Base-by-base conservation (phyloP, 768 basidiomycete species). In the Candolleomyces aberdarensis region DNA sequence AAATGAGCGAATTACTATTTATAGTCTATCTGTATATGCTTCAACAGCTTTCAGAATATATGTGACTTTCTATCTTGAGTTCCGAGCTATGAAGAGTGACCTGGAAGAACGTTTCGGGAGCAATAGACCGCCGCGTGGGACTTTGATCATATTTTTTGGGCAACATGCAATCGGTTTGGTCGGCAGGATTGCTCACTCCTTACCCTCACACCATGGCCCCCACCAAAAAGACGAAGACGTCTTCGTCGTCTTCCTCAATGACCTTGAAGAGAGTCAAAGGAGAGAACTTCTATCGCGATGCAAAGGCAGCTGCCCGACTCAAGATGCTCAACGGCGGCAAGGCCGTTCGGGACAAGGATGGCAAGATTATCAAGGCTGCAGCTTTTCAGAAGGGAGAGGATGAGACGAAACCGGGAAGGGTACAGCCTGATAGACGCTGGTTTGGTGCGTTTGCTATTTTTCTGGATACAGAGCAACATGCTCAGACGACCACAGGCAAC, bases 211-310 rank as follows among this genome's bases (percentile, higher is more conserved):
- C 50, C 29, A 81, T 81, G 80, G 79, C 77, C 55, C 78, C 78
- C 15, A 68, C 72, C 9, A 75, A 75, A 67, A 80, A 46, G 17
- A 72, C 77, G 7, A 82, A 81, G 63, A 71, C 74, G 58, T 81
- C 80, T 1, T 78, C 77, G 19, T 64, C 66, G 19, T 80, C 83
- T n/a, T 77, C 80, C n/a, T 77, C 80, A 15, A 65, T 83, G 1
- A 78, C 84, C 4, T 77, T 92, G 48, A 83, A 85, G 65, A 88
- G 81, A 72, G 84, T 90, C 64, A 94, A 94, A 71, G 96, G 95
- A 70, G 94, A 97, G 79, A 99, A 96, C 74, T 98, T 98, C 79
- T 99, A 97, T 78, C 92, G 95, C 74, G 86, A 95, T 89, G 95
- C 94, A 48, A 98, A 98, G 72, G 81, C 86, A 68, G 94, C 87